phyloP scores from a whole-genome alignment of 495 filamentous ascomycete species.

The Oidiodendron maius region DNA sequence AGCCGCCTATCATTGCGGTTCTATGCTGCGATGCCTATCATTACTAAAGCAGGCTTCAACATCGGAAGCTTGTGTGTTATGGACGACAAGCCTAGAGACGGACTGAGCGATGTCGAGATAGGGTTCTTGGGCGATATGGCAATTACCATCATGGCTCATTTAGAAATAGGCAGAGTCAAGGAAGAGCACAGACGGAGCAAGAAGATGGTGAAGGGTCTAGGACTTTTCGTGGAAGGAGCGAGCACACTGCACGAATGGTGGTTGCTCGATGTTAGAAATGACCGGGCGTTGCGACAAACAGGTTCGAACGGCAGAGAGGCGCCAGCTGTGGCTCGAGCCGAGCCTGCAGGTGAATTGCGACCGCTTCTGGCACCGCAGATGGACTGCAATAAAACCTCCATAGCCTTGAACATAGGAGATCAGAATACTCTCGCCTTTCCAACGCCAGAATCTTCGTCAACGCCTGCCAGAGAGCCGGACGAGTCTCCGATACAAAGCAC shows the following conservation, averaged over 20 bases:
- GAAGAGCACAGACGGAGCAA: slow-evolving; percentile 29
- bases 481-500: not conserved
- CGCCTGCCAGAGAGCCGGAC: not conserved
- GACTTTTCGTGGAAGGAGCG: slow-evolving; percentile 30
- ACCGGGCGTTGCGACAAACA: not conserved
- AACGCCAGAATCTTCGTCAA: not conserved
- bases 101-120: slow-evolving; percentile 24
- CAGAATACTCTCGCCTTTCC: not conserved
- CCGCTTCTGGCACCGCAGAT: not conserved
- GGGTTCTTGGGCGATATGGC: slow-evolving; percentile 35
- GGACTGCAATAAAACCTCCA: not conserved
- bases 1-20: slow-evolving; percentile 22
- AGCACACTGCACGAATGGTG: slow-evolving; percentile 21
- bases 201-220: slow-evolving; percentile 31
- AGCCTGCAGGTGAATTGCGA: not conserved
- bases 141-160: slow-evolving; percentile 37
- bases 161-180: slow-evolving; percentile 30
- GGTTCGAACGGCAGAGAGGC: not conserved
- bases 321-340: not conserved
- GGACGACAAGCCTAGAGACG: slow-evolving; percentile 25
- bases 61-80: slow-evolving; percentile 32
- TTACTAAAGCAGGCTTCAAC: slow-evolving; percentile 21
- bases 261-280: slow-evolving; percentile 16
- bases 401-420: not conserved
- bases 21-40: slow-evolving; percentile 29